Percentiles rank a stretch among this genome's conserved stretches.
Conservation (phyloP, 345 rosid species). For the Melaleuca quinquenervia region DNA sequence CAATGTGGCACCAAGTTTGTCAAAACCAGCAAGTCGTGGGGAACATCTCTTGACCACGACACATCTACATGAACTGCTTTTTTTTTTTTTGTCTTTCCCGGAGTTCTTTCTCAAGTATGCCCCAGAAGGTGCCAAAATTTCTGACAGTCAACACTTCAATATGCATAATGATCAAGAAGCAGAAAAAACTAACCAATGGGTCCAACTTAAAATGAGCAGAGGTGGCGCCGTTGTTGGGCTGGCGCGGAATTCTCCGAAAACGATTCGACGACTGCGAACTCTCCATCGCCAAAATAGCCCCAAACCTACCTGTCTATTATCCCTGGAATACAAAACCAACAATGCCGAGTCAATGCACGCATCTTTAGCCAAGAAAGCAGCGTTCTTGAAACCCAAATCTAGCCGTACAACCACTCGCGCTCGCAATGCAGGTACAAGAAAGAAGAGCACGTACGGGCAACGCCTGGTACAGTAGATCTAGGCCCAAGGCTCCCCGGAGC, state of each 20-base stretch:
- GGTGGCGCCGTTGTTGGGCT: conserved; percentile 3
- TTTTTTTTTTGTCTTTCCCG: background rate
- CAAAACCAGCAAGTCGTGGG: background rate
- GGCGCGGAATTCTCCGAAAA: conserved; percentile 49
- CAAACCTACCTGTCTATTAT: background rate
- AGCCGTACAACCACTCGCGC: background rate
- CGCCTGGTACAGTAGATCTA: conserved; percentile 2
- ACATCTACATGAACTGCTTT: background rate
- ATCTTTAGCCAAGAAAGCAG: background rate
- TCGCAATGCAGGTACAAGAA: background rate
- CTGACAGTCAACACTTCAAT: background rate
- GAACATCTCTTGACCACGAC: background rate
- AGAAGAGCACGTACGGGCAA: background rate
- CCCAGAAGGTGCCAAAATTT: background rate
- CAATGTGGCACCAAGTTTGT: background rate
- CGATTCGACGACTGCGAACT: conserved; percentile 20
- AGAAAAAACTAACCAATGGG: conserved; percentile 31
- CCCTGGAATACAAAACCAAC: background rate
- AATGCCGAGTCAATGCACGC: background rate
- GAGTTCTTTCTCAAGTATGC: background rate
- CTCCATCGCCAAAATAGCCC: conserved; percentile 1
- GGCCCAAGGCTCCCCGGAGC: background rate
- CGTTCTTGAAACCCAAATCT: background rate
- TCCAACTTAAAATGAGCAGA: conserved; percentile 43
- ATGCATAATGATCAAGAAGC: background rate